Conservation (phyloP, 805 yeast species). For the Pichia nakasei region DNA sequence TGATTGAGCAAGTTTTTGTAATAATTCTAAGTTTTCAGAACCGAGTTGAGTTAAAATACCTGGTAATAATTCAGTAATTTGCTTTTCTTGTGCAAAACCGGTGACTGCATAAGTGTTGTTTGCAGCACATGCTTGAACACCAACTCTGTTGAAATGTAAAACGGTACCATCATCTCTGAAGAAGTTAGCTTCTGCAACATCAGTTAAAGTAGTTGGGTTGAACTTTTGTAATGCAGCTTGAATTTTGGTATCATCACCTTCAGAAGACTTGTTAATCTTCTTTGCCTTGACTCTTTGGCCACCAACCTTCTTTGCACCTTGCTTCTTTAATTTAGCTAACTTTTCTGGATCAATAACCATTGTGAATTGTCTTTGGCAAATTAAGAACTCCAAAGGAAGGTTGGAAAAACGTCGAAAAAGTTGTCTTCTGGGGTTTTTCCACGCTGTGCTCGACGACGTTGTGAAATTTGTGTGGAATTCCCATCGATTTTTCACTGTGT, state of each 20-base stretch:
- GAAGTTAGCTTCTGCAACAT: conserved; percentile 95
- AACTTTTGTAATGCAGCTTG: conserved; percentile 83
- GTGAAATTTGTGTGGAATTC: too few species aligned
- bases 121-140: conserved; percentile 87
- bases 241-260: conserved; percentile 86
- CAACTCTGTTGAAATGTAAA: conserved; percentile 91
- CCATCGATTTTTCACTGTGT: too few species aligned
- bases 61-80: conserved; percentile 86
- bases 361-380: conserved; percentile 1
- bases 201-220: conserved; percentile 80
- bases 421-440: too few species aligned
- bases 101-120: conserved; percentile 90
- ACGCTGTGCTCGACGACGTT: too few species aligned
- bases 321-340: conserved; percentile 84
- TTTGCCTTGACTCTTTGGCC: conserved; percentile 86
- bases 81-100: conserved; percentile 92
- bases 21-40: conserved; percentile 85
- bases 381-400: too few species aligned
- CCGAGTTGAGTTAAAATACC: conserved; percentile 93
- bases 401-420: too few species aligned
- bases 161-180: conserved; percentile 96
- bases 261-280: conserved; percentile 56
- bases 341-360: conserved; percentile 94
- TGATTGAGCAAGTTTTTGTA: conserved; percentile 85
- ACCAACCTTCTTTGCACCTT: conserved; percentile 77